Base-by-base conservation (phyloP, 1,284 basidiomycete species). In the Trichosporon sp. region DNA sequence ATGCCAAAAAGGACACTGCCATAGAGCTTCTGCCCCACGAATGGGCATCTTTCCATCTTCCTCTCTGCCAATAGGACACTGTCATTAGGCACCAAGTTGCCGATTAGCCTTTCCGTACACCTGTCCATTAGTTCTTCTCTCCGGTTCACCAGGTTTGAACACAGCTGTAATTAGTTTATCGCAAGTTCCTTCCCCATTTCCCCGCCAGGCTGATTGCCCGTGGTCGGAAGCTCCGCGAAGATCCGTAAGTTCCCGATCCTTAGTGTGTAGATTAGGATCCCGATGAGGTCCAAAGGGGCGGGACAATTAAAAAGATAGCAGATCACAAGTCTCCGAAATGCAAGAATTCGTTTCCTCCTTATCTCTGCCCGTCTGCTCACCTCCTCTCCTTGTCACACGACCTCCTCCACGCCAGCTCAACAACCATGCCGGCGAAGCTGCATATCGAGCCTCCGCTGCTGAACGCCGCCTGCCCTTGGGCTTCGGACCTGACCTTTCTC, bases 401-500 rank as follows among this genome's bases (percentile, higher is more conserved):
- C 38, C 35, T 10, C 35, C 35, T 37, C 26, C 35, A 37, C 40
- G 10, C 40, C 11, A 43, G 40, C 40, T 16, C 14, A 4, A 4
- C 43, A 46, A 46, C 43, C 16, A 71, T 71, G 70, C 48, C 64
- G 1, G 63, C 70, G 35, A 67, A 48, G 0, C 69, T 74, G 46
- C 2, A 5, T 1, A 48, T 74, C 48, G 63, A 67, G 26, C 73
- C 73, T 0, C 73, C 73, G 5, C 56, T 74, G 0, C 73, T 74
- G 21, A 74, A 74, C 65, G 73, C 73, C 3, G 70, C 73, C 1
- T 74, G 73, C 54, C 73, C 73, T 1, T 74, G 73, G 73, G 73
- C 73, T 0, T 65, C 65, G 0, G 73, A 74, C 67, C 69, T 72
- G 6, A 31, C 46, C 1, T 69, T 32, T 37, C 69, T 74, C 12